Evolutionary conservation across 768 basidiomycete genomes (phyloP), one percentile per base, ranked within the genome.

Genomic region (Leccinum subgranulosum): DNA sequence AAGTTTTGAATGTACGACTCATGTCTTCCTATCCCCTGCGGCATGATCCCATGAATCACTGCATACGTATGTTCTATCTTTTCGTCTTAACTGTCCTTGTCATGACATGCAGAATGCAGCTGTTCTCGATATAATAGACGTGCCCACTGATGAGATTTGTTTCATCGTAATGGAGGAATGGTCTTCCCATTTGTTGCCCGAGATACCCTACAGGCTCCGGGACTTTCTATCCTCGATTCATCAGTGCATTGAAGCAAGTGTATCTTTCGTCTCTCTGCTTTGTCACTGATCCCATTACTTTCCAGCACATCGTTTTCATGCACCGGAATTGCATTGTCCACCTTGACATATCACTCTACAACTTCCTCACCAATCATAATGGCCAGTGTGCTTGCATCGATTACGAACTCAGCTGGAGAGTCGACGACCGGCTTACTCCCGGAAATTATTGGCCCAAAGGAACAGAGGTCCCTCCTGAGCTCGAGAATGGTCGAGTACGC

Each of bases 111-210:
- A 58, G 21, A 21, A 31, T 49, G 15, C 65, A 91, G 89, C 89
- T 39, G 76, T 91, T 19, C 68, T 88, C 29, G 86, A 85, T 64
- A 69, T 88, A 19, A 79, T 91, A 51, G 79, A 82, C 60, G 73
- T 82, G 21, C 68, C 74, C 3, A 65, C 75, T 10, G 85, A 87
- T 57, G 68, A 74, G 50, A 66, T 87, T 36, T 83, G 76, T 14
- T 85, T 91, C 64, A 84, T 91, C 55, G 83, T 90, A 25, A 90
- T 89, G 87, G 89, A 90, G 66, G 81, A 88, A 70, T 91, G 89
- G 89, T 85, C 84, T 14, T 76, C 87, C 11, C 80, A 85, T 54
- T 73, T 89, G 21, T 75, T 86, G 23, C 72, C 78, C 14, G 73
- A 76, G 34, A 71, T 75, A 25, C 84, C 85, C 6, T 80, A 78